Evolutionary conservation across 1,139 yeast genomes (phyloP).

Genomic region (Kodamaea derodonti): DNA sequence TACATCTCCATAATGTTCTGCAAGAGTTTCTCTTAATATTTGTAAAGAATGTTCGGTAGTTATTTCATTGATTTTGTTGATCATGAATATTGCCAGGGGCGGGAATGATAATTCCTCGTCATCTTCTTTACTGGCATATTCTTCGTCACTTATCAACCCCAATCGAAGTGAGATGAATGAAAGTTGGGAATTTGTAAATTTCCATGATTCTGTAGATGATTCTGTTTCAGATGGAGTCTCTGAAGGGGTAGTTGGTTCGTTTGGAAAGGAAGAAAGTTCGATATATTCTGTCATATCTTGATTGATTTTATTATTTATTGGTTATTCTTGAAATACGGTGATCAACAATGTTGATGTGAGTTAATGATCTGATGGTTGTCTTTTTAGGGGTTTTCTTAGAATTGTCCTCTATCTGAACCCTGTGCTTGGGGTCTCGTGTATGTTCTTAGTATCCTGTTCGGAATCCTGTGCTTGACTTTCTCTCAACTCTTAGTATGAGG

Average conservation of each 20-base stretch:
- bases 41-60: slow-evolving; percentile 23
- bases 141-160: slow-evolving; percentile 30
- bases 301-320: too few species aligned
- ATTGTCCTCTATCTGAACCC: too few species aligned
- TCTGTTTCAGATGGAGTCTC: neutral
- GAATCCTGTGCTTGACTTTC: too few species aligned
- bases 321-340: too few species aligned
- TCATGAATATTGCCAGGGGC: slow-evolving; percentile 13
- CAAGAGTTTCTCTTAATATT: slow-evolving; percentile 36
- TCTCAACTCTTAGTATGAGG: too few species aligned
- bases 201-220: neutral
- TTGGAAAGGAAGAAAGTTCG: slow-evolving; percentile 10
- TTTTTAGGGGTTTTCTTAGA: too few species aligned
- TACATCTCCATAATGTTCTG: slow-evolving; percentile 40
- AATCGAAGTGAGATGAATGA: slow-evolving; percentile 26
- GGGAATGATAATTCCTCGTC: slow-evolving; percentile 3
- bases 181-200: slow-evolving; percentile 21
- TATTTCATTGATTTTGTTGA: slow-evolving; percentile 20
- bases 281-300: slow-evolving; percentile 11
- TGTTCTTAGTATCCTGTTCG: too few species aligned
- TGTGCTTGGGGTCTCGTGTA: too few species aligned
- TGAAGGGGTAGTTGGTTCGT: slow-evolving; percentile 1
- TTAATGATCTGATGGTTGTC: too few species aligned
- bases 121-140: slow-evolving; percentile 8
- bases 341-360: too few species aligned